These are phyloP conservation scores for Colletotrichum sansevieriae DNA, from an alignment of 2,329 filamentous ascomycete species.

Conservation along the genomic window DNA sequence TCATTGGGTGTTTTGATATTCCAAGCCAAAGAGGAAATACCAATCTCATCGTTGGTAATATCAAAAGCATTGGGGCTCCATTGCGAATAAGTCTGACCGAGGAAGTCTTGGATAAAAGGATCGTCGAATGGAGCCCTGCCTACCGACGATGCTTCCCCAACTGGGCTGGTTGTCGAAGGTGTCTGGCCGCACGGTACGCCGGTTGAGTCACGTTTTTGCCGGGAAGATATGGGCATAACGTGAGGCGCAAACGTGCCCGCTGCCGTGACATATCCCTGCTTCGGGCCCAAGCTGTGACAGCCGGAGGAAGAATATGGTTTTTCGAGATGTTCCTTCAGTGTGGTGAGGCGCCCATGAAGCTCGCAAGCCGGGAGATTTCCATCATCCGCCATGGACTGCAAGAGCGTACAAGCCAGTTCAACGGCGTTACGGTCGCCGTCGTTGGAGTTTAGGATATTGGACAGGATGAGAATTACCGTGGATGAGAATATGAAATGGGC, in stretches of 20 bases:
- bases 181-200: neutral
- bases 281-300: neutral
- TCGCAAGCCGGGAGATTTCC: conserved; percentile 49
- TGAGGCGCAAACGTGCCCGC: neutral
- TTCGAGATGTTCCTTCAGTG: neutral
- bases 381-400: conserved; percentile 48
- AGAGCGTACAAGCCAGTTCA: conserved; percentile 47
- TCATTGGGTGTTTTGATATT: conserved; percentile 3
- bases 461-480: conserved; percentile 50
- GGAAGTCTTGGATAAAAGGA: conserved; percentile 9
- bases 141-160: neutral
- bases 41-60: conserved; percentile 9
- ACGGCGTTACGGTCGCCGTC: conserved; percentile 47
- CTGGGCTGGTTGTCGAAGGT: neutral
- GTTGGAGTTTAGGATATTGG: conserved; percentile 48
- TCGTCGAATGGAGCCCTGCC: conserved; percentile 1
- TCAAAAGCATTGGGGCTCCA: conserved; percentile 6
- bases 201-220: neutral
- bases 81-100: conserved; percentile 3
- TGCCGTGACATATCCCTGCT: conserved; percentile 4
- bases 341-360: conserved; percentile 47
- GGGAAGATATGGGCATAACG: neutral
- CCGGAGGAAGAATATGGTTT: neutral
- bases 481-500: conserved; percentile 50
- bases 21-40: conserved; percentile 11